These are phyloP conservation scores for Colletotrichum sp. DNA, from an alignment of 2,329 filamentous ascomycete genomes.

Conservation along the genomic window DNA sequence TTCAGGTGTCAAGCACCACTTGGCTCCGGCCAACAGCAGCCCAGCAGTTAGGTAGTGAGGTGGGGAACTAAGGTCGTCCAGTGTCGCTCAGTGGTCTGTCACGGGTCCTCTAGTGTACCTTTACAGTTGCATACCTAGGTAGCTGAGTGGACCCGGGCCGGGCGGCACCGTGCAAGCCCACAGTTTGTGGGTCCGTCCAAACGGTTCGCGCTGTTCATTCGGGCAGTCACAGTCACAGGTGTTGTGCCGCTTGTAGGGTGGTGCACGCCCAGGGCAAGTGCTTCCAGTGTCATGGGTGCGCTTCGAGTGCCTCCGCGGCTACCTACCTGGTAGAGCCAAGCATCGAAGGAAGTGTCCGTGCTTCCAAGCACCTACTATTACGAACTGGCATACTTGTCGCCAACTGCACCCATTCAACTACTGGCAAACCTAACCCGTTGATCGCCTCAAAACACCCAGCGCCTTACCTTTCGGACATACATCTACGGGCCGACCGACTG, in stretches of 20 bases:
- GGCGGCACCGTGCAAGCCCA: background rate
- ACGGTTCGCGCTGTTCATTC: background rate
- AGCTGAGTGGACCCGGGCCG: background rate
- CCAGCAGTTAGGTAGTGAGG: background rate
- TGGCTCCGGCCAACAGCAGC: background rate
- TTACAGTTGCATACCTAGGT: background rate
- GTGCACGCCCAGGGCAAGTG: background rate
- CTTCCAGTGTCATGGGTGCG: background rate
- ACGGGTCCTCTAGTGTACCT: background rate
- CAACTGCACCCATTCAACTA: background rate
- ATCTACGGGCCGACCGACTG: conserved; percentile 4
- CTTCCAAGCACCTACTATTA: background rate
- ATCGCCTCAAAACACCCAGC: background rate
- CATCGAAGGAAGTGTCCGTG: background rate
- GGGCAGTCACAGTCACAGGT: too few relatives aligned
- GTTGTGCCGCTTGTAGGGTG: background rate
- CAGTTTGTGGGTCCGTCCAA: background rate
- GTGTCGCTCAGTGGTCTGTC: background rate
- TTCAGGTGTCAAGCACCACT: background rate
- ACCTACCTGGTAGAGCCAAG: background rate
- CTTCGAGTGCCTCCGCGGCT: background rate
- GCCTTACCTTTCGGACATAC: background rate
- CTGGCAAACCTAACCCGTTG: background rate
- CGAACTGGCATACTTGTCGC: conserved; percentile 15
- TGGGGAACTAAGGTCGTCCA: background rate